These are phyloP conservation scores for Botrytis cinerea DNA, from an alignment of 2,329 filamentous ascomycete species.

Conservation along the genomic window DNA sequence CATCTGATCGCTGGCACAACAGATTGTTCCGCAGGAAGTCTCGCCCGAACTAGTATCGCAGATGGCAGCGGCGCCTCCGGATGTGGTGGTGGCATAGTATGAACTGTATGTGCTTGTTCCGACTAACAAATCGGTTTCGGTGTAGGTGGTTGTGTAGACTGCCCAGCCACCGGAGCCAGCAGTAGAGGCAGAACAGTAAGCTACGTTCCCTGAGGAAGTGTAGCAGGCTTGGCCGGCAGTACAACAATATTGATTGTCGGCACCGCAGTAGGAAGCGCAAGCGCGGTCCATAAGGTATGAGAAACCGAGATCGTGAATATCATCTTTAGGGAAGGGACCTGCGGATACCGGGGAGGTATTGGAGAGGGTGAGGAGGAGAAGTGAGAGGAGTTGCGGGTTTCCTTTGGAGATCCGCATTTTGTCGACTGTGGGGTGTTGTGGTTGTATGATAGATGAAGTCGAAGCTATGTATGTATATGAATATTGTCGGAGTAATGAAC, in stretches of 20 bases:
- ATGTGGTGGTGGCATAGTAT: slow-evolving; percentile 27
- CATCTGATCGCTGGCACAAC: slow-evolving; percentile 70
- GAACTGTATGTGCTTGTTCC: slow-evolving; percentile 52
- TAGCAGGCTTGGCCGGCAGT: slow-evolving; percentile 50
- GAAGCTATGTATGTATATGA: neutral
- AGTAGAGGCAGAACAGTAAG: slow-evolving; percentile 48
- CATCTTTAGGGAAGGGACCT: slow-evolving; percentile 53
- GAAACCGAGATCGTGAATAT: slow-evolving; percentile 50
- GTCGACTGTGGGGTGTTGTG: slow-evolving; percentile 25
- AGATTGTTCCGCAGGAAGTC: slow-evolving; percentile 66
- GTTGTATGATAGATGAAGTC: slow-evolving; percentile 5
- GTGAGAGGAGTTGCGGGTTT: slow-evolving; percentile 39
- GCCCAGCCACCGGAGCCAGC: slow-evolving; percentile 33
- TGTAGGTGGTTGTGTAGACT: slow-evolving; percentile 54
- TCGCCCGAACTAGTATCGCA: slow-evolving; percentile 58
- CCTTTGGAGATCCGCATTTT: slow-evolving; percentile 44
- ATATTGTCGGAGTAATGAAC: neutral
- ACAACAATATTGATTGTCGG: slow-evolving; percentile 59
- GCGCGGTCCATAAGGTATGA: slow-evolving; percentile 52
- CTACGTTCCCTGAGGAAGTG: slow-evolving; percentile 51
- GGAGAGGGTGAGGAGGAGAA: slow-evolving; percentile 46
- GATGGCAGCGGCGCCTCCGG: slow-evolving; percentile 43
- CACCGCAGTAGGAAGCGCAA: slow-evolving; percentile 57
- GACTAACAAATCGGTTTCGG: slow-evolving; percentile 53
- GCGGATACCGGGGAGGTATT: slow-evolving; percentile 45